Conservation (phyloP, 73 alveolate genomes). For the Uronychia binucleata region DNA sequence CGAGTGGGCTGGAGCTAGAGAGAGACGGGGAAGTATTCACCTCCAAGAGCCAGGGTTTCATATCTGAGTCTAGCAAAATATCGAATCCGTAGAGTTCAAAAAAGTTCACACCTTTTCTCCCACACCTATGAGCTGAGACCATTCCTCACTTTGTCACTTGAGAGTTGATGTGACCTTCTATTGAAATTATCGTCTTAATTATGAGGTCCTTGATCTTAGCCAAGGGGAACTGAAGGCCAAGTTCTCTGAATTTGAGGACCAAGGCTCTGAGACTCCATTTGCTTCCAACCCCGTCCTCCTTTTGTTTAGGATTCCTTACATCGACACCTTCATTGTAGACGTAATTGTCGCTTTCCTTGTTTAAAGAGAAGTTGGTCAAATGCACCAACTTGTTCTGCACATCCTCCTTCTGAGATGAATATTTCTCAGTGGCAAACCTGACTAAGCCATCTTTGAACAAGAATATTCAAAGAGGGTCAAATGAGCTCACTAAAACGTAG, state of each 20-base stretch:
- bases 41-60: constrained; percentile 90
- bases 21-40: constrained; percentile 72
- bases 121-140: constrained; percentile 15
- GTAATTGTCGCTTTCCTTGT: constrained; percentile 68
- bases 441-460: constrained; percentile 51
- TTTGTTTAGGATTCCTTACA: constrained; percentile 25
- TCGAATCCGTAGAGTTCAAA: constrained; percentile 89
- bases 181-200: constrained; percentile 68
- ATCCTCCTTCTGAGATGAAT: constrained; percentile 12
- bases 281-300: constrained; percentile 24
- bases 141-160: neutral
- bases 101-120: constrained; percentile 69
- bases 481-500: constrained; percentile 64
- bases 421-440: constrained; percentile 63
- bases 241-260: constrained; percentile 40
- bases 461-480: constrained; percentile 58
- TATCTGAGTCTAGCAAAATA: constrained; percentile 68
- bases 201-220: constrained; percentile 70
- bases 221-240: constrained; percentile 64
- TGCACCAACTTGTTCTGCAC: constrained; percentile 43
- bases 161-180: constrained; percentile 41
- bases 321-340: constrained; percentile 68
- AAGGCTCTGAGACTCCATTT: constrained; percentile 65
- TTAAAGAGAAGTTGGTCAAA: constrained; percentile 67
- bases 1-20: constrained; percentile 61